These are phyloP conservation scores for Verruconis gallopava DNA, from an alignment of 2,329 filamentous ascomycete genomes.

Conservation along the genomic window DNA sequence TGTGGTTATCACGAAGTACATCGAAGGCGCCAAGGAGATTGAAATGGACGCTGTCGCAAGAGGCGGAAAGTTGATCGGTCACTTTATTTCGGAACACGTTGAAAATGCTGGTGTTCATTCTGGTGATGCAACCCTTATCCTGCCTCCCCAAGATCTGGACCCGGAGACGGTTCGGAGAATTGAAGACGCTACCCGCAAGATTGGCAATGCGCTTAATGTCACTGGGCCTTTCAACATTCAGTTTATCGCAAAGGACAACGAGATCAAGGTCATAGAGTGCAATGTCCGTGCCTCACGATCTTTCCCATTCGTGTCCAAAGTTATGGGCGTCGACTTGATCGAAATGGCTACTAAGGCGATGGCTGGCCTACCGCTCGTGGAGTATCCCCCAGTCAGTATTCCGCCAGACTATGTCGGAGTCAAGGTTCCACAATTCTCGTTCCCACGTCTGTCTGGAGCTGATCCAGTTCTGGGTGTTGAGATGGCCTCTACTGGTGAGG, in stretches of 20 bases:
- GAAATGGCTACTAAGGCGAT: slow-evolving; percentile 98
- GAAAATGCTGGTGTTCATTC: slow-evolving; percentile 98
- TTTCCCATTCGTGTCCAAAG: slow-evolving; percentile 97
- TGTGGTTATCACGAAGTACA: slow-evolving; percentile 98
- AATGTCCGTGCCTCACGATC: slow-evolving; percentile 93
- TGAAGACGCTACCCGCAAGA: slow-evolving; percentile 89
- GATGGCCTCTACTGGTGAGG: slow-evolving; percentile 98
- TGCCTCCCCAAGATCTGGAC: slow-evolving; percentile 88
- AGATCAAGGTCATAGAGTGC: slow-evolving; percentile 99
- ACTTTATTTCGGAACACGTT: slow-evolving; percentile 97
- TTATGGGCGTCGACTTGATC: slow-evolving; percentile 94
- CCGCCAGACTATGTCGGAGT: slow-evolving; percentile 79
- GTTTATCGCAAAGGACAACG: slow-evolving; percentile 98
- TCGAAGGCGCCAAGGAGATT: slow-evolving; percentile 98
- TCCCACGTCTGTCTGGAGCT: slow-evolving; percentile 89
- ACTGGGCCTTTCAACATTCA: slow-evolving; percentile 98
- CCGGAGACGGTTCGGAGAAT: slow-evolving; percentile 80
- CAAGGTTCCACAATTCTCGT: slow-evolving; percentile 98
- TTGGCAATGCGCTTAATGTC: slow-evolving; percentile 83
- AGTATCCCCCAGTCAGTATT: slow-evolving; percentile 68
- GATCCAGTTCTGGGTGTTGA: slow-evolving; percentile 95
- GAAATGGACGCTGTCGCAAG: slow-evolving; percentile 97
- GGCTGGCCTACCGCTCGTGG: slow-evolving; percentile 66
- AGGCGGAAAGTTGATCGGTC: slow-evolving; percentile 78
- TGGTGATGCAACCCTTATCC: slow-evolving; percentile 88